These are phyloP conservation scores for Lodderomyces pseudojiufengensis DNA, from an alignment of 1,139 yeast species.

Conservation along the genomic window DNA sequence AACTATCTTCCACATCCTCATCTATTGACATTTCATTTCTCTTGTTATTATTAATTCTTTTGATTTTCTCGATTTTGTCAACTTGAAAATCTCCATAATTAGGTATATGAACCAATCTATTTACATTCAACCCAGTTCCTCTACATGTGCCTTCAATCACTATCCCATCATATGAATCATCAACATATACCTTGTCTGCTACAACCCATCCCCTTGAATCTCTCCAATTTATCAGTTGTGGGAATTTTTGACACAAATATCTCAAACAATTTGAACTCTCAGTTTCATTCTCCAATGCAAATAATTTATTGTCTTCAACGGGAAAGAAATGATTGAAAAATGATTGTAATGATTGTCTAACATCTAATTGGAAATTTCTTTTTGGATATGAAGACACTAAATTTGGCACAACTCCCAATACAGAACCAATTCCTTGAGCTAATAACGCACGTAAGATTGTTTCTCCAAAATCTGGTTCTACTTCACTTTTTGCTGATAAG, in stretches of 20 bases:
- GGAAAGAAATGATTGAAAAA: conserved; percentile 92
- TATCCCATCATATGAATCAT: conserved; percentile 30
- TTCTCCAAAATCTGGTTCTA: conserved; percentile 77
- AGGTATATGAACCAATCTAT: conserved; percentile 79
- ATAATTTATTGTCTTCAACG: conserved; percentile 64
- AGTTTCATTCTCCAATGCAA: conserved; percentile 59
- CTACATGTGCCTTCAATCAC: conserved; percentile 80
- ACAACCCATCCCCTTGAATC: conserved; percentile 84
- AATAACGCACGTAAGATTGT: conserved; percentile 82
- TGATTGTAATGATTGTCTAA: conserved; percentile 76
- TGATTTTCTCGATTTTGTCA: conserved; percentile 55
- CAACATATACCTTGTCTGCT: conserved; percentile 54
- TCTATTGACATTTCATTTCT: conserved; percentile 23
- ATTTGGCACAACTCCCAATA: conserved; percentile 79
- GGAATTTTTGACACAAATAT: conserved; percentile 77
- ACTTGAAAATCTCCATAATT: conserved; percentile 89
- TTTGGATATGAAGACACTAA: conserved; percentile 63
- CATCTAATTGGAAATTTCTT: conserved; percentile 72
- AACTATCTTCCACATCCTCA: conserved; percentile 23
- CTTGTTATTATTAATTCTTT: conserved; percentile 12
- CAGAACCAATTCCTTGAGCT: conserved; percentile 88
- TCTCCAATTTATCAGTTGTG: conserved; percentile 86
- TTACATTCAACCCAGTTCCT: conserved; percentile 77
- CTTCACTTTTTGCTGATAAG: conserved; percentile 80
- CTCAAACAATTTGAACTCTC: conserved; percentile 75